Evolutionary conservation across 345 rosid species (phyloP).

Genomic region (Populus alba): DNA sequence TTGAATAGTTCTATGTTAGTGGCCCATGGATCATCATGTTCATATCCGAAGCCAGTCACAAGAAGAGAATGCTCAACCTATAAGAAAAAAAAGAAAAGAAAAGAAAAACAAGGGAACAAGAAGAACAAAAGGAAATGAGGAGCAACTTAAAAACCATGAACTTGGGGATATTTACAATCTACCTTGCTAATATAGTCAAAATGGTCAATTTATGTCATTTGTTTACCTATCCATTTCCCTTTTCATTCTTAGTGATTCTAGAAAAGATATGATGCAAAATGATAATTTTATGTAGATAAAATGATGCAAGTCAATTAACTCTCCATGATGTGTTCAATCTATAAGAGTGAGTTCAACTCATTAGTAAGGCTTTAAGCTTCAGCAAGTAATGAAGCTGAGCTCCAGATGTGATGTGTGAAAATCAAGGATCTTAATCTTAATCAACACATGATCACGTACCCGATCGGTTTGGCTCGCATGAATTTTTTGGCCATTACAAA

Average conservation of each 20-base stretch:
- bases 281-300: neutral
- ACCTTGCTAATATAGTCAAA: neutral
- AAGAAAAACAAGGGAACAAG: neutral
- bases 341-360: neutral
- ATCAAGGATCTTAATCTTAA: neutral
- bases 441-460: conserved; percentile 38
- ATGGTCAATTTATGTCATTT: neutral
- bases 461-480: conserved; percentile 66
- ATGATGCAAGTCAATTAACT: neutral
- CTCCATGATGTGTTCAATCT: neutral
- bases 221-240: neutral
- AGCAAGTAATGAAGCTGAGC: neutral
- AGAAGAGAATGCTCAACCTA: conserved; percentile 94
- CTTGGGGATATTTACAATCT: neutral
- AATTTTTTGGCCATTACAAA: conserved; percentile 81
- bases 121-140: neutral
- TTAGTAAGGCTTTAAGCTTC: neutral
- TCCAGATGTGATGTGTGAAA: neutral
- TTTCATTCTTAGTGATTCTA: neutral
- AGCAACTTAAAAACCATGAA: conserved; percentile 1
- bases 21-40: conserved; percentile 88
- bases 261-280: neutral
- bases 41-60: conserved; percentile 97
- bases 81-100: neutral
- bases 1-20: conserved; percentile 89